Base-by-base conservation (phyloP, 345 rosid genomes). In the Populus pruinosa region DNA sequence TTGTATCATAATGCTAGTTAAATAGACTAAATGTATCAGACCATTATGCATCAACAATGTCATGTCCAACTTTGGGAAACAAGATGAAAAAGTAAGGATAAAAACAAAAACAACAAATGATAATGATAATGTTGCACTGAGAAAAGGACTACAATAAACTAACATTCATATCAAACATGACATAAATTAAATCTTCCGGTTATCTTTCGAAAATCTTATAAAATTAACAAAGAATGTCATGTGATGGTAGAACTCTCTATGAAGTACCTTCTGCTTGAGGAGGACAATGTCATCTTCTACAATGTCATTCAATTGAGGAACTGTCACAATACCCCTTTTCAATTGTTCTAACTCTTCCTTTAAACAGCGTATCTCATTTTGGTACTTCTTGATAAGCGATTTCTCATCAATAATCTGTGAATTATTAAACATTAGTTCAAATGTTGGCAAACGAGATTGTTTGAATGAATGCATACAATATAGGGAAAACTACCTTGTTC, bases 381-480 rank as follows among this genome's bases (percentile, higher is more conserved):
- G 99, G 77, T 96, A 92, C 86, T 94, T 96, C 87, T 96, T 96
- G 80, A 96, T 93, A 72, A 96, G 93, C 67, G 99, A 96, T 83
- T 96, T 96, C 88, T 96, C 98, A 77, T 96, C 99, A 79, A 92
- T 90, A 78, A 96, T 96, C 99, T 96, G 89, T 86, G 84, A 41
- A 75, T 69, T 23, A 25, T 23, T 33, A 29, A 76, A 75, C 49
- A 79, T 77, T 85, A 78, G 56, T 69, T 75, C 68, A 78, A 70
- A 70, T 65, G 53, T 20, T 44, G 12, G 27, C 47, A 66, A 81
- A 44, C 13, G 44, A 53, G 27, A 66, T 59, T 59, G 56, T 36
- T 77, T 27, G 20, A 56, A 39, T 33, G 75, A 53, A 70, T 78
- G n/a, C 41, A 71, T 18, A 74, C 5, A 29, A 47, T 23, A 27